phyloP scores from a whole-genome alignment of 495 filamentous ascomycete species.

The Neurospora sp. region DNA sequence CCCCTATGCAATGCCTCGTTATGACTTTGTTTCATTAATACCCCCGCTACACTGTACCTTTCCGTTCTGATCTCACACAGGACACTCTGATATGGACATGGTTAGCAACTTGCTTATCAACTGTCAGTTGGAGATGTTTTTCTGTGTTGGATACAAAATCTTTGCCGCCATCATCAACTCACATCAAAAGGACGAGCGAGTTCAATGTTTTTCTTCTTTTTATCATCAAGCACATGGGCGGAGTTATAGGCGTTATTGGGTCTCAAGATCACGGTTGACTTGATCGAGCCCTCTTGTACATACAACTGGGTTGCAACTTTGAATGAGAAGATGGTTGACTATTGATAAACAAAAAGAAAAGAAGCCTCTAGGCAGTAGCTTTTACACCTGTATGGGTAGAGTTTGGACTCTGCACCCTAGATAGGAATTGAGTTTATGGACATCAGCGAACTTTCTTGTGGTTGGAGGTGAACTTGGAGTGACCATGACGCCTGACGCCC shows the following conservation, averaged over 20 bases:
- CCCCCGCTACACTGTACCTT: slow-evolving; percentile 4
- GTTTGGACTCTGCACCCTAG: background rate
- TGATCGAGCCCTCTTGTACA: background rate
- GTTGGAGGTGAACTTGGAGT: background rate
- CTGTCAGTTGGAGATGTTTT: background rate
- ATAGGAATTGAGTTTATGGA: background rate
- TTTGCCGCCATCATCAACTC: background rate
- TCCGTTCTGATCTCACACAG: background rate
- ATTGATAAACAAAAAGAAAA: background rate
- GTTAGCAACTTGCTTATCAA: background rate
- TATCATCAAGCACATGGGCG: background rate
- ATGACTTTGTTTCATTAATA: slow-evolving; percentile 11
- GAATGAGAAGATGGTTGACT: background rate
- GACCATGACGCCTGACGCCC: background rate
- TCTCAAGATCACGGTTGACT: background rate
- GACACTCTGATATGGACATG: background rate
- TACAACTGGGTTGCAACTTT: background rate
- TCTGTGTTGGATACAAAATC: background rate
- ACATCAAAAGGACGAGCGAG: background rate
- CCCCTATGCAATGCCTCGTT: slow-evolving; percentile 4
- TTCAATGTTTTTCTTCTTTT: background rate
- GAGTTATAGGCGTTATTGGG: background rate
- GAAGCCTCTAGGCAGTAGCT: slow-evolving; percentile 6
- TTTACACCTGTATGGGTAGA: slow-evolving; percentile 17
- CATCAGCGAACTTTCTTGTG: background rate